phyloP scores from a whole-genome alignment of 108 stramenopile species.

The Cyclostephanos invisitatus region DNA sequence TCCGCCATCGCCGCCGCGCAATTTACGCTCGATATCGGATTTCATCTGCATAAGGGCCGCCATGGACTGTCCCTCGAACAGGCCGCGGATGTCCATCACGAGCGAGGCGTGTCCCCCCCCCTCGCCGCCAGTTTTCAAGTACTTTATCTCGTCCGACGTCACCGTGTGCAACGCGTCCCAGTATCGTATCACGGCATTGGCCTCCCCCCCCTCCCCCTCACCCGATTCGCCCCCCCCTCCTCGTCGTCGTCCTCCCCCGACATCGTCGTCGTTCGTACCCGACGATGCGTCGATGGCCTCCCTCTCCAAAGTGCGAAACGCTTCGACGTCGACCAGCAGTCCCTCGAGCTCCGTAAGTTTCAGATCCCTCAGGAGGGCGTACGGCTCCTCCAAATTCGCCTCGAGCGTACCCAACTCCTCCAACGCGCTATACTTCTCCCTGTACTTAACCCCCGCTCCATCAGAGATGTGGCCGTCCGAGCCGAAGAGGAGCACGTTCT shows the following conservation, averaged over 20 bases:
- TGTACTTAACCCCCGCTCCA: constrained; percentile 82
- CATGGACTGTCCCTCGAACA: constrained; percentile 81
- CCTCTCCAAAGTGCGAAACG: constrained; percentile 74
- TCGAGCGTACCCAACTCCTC: constrained; percentile 79
- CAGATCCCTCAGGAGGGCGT: constrained; percentile 68
- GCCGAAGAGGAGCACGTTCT: constrained; percentile 96
- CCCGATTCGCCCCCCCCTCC: constrained; percentile 7
- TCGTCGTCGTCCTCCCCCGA: neutral
- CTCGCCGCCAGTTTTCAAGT: constrained; percentile 71
- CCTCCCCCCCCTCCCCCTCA: no score
- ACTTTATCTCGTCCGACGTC: constrained; percentile 70
- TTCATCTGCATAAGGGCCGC: constrained; percentile 82
- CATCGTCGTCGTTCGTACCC: constrained; percentile 18
- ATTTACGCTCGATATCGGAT: constrained; percentile 71
- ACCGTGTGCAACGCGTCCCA: constrained; percentile 81
- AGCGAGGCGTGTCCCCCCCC: constrained; percentile 66
- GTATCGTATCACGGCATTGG: constrained; percentile 66
- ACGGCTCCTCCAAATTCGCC: constrained; percentile 81
- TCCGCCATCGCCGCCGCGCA: constrained; percentile 34
- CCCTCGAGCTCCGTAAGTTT: constrained; percentile 86
- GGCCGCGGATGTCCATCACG: constrained; percentile 75
- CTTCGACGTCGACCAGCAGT: constrained; percentile 80
- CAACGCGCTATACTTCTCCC: constrained; percentile 85
- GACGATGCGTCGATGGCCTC: constrained; percentile 51
- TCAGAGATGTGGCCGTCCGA: constrained; percentile 69